phyloP scores from a whole-genome alignment of 75 land plant species.

The Selaginella moellendorffii region DNA sequence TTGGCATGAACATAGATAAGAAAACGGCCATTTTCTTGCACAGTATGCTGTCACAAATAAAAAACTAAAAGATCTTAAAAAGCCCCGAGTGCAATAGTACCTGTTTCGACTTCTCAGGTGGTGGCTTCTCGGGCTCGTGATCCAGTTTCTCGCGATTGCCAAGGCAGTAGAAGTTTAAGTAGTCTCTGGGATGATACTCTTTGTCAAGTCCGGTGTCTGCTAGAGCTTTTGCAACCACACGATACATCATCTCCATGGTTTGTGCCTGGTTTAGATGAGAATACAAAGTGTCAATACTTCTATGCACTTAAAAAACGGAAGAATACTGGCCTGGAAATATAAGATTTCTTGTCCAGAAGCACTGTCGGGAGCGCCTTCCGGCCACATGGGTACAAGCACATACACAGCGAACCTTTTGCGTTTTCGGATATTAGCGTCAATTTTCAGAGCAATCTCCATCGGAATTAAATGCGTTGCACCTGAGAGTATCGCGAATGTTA shows the following conservation, averaged over 20 bases:
- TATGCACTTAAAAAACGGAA: neutral
- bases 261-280: constrained; percentile 28
- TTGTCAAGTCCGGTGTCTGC: constrained; percentile 12
- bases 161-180: constrained; percentile 69
- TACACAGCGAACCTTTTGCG: constrained; percentile 42
- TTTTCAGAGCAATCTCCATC: constrained; percentile 55
- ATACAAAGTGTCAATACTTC: neutral
- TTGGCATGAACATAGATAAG: constrained; percentile 93
- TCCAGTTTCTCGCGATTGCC: constrained; percentile 44
- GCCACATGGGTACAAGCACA: constrained; percentile 60
- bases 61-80: no score
- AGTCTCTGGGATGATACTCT: constrained; percentile 45
- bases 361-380: constrained; percentile 46
- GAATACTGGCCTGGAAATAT: constrained; percentile 40
- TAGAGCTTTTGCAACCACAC: constrained; percentile 42
- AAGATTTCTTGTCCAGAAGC: constrained; percentile 54
- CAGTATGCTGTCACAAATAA: constrained; percentile 26
- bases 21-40: constrained; percentile 44
- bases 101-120: constrained; percentile 11
- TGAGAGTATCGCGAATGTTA: constrained; percentile 13
- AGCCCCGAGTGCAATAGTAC: no score
- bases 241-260: constrained; percentile 77
- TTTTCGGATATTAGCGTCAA: constrained; percentile 39
- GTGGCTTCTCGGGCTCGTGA: constrained; percentile 7
- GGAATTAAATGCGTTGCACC: constrained; percentile 60